A percentile compares a stretch with the other conserved stretches of the same genome.
Evolutionary conservation across 495 filamentous ascomycete species (phyloP).

Genomic region (Arthonia radiata): DNA sequence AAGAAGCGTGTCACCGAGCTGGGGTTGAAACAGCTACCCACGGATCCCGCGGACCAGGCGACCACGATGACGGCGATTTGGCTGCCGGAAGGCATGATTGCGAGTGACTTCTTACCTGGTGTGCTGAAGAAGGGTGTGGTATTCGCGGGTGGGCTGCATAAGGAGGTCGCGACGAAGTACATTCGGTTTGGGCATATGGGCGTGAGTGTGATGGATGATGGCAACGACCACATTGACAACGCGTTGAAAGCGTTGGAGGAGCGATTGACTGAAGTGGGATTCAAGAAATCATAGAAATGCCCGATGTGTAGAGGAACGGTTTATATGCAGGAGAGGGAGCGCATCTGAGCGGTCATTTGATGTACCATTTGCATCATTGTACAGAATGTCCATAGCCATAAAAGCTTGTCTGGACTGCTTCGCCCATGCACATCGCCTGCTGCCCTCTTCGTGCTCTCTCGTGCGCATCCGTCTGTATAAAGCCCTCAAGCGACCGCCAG

Average conservation of each 20-base stretch:
- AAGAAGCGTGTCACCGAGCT: conserved; percentile 57
- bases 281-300: too few species aligned
- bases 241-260: conserved; percentile 56
- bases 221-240: conserved; percentile 48
- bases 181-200: conserved; percentile 86
- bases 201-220: conserved; percentile 52
- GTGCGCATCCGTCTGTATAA: too few species aligned
- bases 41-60: conserved; percentile 69
- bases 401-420: too few species aligned
- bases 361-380: too few species aligned
- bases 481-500: too few species aligned
- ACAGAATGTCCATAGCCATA: too few species aligned
- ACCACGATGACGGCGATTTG: conserved; percentile 97
- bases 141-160: conserved; percentile 87
- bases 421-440: too few species aligned
- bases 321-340: too few species aligned
- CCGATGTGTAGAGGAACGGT: too few species aligned
- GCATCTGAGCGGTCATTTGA: too few species aligned
- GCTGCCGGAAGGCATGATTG: conserved; percentile 58
- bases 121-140: conserved; percentile 76
- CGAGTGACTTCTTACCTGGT: conserved; percentile 61
- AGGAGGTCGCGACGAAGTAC: conserved; percentile 49
- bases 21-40: conserved; percentile 65
- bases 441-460: too few species aligned
- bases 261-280: conserved; percentile 30